Evolutionary conservation across 176 grass and related monocot genomes (phyloP).

Genomic region (Ensete glaucum): DNA sequence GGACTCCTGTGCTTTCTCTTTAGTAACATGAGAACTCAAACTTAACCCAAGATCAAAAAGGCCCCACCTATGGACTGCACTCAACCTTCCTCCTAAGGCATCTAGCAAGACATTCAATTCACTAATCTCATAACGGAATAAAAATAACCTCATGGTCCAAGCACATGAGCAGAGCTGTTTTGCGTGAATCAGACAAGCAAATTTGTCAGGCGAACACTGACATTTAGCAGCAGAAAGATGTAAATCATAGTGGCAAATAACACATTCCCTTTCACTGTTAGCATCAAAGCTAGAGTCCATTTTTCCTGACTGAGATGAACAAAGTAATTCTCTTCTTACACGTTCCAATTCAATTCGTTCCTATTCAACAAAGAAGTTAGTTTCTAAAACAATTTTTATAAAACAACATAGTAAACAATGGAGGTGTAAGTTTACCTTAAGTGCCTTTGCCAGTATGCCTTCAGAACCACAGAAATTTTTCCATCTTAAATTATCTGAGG

Average conservation of each 20-base stretch:
- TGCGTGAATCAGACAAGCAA: constrained; percentile 65
- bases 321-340: constrained; percentile 40
- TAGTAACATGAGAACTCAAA: constrained; percentile 56
- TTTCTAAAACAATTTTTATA: not conserved
- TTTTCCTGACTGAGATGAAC: constrained; percentile 58
- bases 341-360: constrained; percentile 57
- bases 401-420: constrained; percentile 6
- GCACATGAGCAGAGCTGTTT: constrained; percentile 78
- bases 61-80: constrained; percentile 89
- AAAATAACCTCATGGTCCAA: constrained; percentile 56
- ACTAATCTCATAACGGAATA: constrained; percentile 76
- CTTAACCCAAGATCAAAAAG: constrained; percentile 64
- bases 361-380: constrained; percentile 34
- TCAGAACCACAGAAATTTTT: constrained; percentile 63
- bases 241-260: constrained; percentile 87
- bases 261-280: constrained; percentile 57
- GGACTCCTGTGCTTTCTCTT: constrained; percentile 51
- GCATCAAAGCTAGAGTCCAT: constrained; percentile 76
- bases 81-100: constrained; percentile 80
- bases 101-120: constrained; percentile 83
- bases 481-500: constrained; percentile 69
- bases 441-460: constrained; percentile 54
- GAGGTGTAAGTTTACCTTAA: constrained; percentile 48
- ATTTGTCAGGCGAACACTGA: constrained; percentile 51
- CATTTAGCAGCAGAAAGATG: constrained; percentile 78